Conservation (phyloP, 1,139 yeast species). For the Kodamaea sp. region DNA sequence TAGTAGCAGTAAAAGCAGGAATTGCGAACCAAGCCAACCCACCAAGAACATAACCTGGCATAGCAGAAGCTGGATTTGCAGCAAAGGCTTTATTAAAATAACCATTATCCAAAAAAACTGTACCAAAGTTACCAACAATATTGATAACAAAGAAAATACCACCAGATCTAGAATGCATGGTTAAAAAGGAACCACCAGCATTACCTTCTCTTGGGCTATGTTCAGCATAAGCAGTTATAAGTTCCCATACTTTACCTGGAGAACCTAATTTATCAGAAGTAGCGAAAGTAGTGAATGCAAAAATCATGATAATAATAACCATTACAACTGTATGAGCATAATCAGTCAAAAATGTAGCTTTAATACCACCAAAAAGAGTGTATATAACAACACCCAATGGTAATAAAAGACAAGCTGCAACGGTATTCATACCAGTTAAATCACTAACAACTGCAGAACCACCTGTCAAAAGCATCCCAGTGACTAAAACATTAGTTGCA, state of each 20-base stretch:
- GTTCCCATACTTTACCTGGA: constrained; percentile 75
- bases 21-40: constrained; percentile 93
- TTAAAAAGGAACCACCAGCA: constrained; percentile 71
- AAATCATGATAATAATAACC: constrained; percentile 55
- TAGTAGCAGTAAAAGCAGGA: constrained; percentile 77
- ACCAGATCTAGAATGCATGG: constrained; percentile 73
- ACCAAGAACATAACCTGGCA: constrained; percentile 88
- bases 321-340: constrained; percentile 71
- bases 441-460: constrained; percentile 77
- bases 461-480: constrained; percentile 84
- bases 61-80: constrained; percentile 75
- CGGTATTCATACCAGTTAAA: constrained; percentile 78
- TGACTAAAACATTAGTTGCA: constrained; percentile 82
- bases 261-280: constrained; percentile 64
- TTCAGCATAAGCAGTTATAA: constrained; percentile 54
- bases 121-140: constrained; percentile 83
- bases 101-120: constrained; percentile 84
- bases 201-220: constrained; percentile 68
- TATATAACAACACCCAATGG: constrained; percentile 82
- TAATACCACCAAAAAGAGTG: constrained; percentile 84
- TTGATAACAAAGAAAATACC: constrained; percentile 83
- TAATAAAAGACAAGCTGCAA: constrained; percentile 75
- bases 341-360: constrained; percentile 86
- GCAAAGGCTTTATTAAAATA: constrained; percentile 91
- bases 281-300: constrained; percentile 64